Evolutionary conservation across 2,329 filamentous ascomycete genomes (phyloP).

Genomic region (Penicillium freii): DNA sequence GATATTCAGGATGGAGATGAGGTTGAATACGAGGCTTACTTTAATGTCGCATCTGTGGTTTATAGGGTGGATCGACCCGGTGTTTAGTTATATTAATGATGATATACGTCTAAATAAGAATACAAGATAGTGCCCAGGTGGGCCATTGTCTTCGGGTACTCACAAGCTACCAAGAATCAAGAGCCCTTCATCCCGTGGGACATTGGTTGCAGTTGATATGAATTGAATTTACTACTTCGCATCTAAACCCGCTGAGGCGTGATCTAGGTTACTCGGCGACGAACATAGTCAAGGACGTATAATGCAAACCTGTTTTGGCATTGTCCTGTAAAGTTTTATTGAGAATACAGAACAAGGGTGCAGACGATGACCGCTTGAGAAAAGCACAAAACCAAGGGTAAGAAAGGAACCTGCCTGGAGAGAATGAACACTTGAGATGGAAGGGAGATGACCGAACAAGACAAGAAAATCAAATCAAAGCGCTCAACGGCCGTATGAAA

Average conservation of each 20-base stretch:
- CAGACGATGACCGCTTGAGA: conserved; percentile 24
- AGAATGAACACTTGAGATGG: conserved; percentile 29
- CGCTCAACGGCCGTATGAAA: conserved; percentile 28
- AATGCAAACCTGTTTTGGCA: conserved; percentile 7
- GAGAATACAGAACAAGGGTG: conserved; percentile 17
- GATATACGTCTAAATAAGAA: background rate
- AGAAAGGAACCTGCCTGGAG: conserved; percentile 33
- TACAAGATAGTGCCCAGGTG: background rate
- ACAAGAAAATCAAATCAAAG: conserved; percentile 27
- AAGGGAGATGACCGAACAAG: conserved; percentile 23
- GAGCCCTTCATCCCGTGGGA: background rate
- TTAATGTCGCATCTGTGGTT: too few species aligned
- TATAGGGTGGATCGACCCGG: too few species aligned
- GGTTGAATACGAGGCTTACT: too few species aligned
- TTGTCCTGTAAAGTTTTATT: conserved; percentile 18
- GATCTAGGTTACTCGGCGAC: background rate
- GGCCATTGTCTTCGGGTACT: background rate
- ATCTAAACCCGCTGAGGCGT: background rate
- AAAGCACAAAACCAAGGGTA: conserved; percentile 18
- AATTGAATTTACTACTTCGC: background rate
- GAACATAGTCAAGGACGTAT: background rate
- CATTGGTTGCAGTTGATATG: background rate
- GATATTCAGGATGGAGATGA: too few species aligned
- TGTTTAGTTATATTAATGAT: too few species aligned
- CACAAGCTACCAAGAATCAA: background rate